Conservation (phyloP, 345 rosid genomes). For the Microcos paniculata region DNA sequence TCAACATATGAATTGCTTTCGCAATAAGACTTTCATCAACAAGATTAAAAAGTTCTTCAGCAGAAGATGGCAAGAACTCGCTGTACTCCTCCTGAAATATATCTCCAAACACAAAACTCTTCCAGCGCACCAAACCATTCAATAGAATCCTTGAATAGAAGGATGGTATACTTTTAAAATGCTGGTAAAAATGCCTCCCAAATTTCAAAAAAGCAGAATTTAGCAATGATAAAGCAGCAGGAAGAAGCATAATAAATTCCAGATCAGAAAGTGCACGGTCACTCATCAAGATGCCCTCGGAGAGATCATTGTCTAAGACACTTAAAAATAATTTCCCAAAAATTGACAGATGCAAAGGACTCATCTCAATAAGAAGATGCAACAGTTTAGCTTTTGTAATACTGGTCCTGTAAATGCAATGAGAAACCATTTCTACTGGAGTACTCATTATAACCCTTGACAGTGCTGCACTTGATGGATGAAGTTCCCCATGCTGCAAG, state of each 20-base stretch:
- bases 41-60: conserved; percentile 50
- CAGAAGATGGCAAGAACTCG: conserved; percentile 41
- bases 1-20: conserved; percentile 66
- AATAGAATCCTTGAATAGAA: conserved; percentile 55
- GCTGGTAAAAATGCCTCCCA: conserved; percentile 39
- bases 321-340: conserved; percentile 55
- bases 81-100: conserved; percentile 61
- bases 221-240: conserved; percentile 62
- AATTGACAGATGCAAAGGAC: conserved; percentile 63
- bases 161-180: conserved; percentile 42
- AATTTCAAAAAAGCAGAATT: conserved; percentile 41
- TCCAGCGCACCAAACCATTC: conserved; percentile 60
- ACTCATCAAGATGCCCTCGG: conserved; percentile 17
- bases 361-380: conserved; percentile 66
- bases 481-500: conserved; percentile 37
- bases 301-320: conserved; percentile 29
- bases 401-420: conserved; percentile 47
- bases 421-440: conserved; percentile 60
- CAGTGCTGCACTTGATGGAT: conserved; percentile 55
- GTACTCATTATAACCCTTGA: conserved; percentile 52
- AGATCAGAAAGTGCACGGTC: conserved; percentile 45
- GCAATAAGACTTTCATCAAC: conserved; percentile 67
- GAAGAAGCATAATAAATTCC: conserved; percentile 67
- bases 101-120: conserved; percentile 50
- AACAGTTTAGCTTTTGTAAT: conserved; percentile 60